Conservation (phyloP, 768 basidiomycete species). For the Termitomyces sp. region DNA sequence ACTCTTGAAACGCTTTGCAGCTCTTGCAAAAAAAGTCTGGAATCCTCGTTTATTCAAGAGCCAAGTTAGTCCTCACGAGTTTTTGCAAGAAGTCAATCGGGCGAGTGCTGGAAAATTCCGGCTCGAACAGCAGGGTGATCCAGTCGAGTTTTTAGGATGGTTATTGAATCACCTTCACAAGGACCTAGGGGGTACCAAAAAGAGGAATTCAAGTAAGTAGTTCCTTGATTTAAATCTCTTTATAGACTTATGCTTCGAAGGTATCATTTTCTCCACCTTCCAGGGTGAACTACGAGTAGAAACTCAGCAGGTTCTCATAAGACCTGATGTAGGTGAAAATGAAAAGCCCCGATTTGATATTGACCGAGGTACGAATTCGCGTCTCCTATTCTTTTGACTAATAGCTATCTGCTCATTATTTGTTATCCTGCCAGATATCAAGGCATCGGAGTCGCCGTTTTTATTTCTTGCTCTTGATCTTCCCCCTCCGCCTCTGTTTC, state of each 20-base stretch:
- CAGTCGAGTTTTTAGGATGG: constrained; percentile 95
- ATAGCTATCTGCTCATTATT: constrained; percentile 3
- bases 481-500: constrained; percentile 96
- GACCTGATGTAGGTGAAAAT: constrained; percentile 66
- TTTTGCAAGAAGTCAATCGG: constrained; percentile 92
- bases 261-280: constrained; percentile 89
- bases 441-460: constrained; percentile 81
- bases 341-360: constrained; percentile 92
- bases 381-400: neutral
- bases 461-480: constrained; percentile 94
- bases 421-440: constrained; percentile 60
- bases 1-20: constrained; percentile 81
- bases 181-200: constrained; percentile 93
- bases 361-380: constrained; percentile 66
- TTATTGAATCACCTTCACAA: constrained; percentile 88
- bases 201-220: constrained; percentile 77
- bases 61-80: constrained; percentile 98
- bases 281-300: constrained; percentile 92
- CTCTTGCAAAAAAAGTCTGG: constrained; percentile 91
- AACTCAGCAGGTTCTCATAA: constrained; percentile 88
- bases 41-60: constrained; percentile 95
- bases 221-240: constrained; percentile 5
- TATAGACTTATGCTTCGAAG: constrained; percentile 32
- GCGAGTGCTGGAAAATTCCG: constrained; percentile 88
- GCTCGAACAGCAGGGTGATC: constrained; percentile 92